Conservation (phyloP, 164 flowering plant genomes). For the Brasenia schreberi region DNA sequence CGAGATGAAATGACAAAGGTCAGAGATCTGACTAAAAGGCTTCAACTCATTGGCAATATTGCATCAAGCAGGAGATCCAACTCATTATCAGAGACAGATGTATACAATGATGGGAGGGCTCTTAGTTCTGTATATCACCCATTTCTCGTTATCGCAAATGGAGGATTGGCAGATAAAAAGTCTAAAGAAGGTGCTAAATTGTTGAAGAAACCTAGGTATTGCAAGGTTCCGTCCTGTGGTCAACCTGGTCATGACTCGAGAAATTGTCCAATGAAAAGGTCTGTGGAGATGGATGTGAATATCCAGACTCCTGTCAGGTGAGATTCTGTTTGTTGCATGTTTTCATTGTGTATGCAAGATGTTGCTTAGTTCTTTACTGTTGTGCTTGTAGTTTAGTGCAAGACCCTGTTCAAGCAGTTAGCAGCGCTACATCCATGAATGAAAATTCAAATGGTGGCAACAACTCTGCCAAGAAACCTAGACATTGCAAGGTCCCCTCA, state of each 20-base stretch:
- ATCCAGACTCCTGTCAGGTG: neutral
- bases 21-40: neutral
- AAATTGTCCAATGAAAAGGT: neutral
- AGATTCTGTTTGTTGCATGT: neutral
- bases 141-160: neutral
- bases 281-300: neutral
- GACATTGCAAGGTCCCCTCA: conserved; percentile 1
- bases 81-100: neutral
- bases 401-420: neutral
- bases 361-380: neutral
- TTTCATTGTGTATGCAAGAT: neutral
- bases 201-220: conserved; percentile 1
- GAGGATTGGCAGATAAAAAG: neutral
- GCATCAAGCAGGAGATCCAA: neutral
- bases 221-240: conserved; percentile 2
- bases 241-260: conserved; percentile 3
- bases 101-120: neutral
- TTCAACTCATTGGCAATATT: neutral
- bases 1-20: neutral
- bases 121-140: neutral
- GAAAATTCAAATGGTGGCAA: neutral
- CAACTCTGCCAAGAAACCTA: neutral
- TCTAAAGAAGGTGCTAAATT: neutral
- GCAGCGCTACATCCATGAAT: neutral
- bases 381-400: neutral